Evolutionary conservation across 352 stramenopile species (phyloP).

Genomic region (Phytopythium sindhum): DNA sequence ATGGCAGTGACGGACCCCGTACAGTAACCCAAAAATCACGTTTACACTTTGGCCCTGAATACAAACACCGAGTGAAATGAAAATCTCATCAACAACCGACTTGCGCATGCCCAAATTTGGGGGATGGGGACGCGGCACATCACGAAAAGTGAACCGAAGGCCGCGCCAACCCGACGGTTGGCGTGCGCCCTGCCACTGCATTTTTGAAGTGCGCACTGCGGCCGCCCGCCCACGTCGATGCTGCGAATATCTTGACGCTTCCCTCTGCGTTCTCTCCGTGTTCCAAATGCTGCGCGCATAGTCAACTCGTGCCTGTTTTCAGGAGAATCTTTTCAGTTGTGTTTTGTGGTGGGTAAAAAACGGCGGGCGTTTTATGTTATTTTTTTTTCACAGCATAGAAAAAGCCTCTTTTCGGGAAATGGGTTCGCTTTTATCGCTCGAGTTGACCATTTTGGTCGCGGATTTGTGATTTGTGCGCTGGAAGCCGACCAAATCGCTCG

Average conservation of each 20-base stretch:
- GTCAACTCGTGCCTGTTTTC: not conserved
- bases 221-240: too few relatives aligned
- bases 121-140: not conserved
- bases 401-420: not conserved
- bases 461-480: not conserved
- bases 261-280: not conserved
- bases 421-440: not conserved
- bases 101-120: slow-evolving; percentile 4
- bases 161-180: not conserved
- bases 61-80: not conserved
- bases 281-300: not conserved
- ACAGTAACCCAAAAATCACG: not conserved
- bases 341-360: not conserved
- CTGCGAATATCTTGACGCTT: not conserved
- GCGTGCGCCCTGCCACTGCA: not conserved
- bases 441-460: not conserved
- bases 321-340: not conserved
- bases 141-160: not conserved
- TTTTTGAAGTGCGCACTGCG: slow-evolving; percentile 3
- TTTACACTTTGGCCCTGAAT: not conserved
- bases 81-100: not conserved
- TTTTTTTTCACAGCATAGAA: too few relatives aligned
- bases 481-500: not conserved
- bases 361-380: too few relatives aligned
- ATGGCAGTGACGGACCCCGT: not conserved